Conservation (phyloP, 176 grass and related monocot genomes). For the Oryza meridionalis region DNA sequence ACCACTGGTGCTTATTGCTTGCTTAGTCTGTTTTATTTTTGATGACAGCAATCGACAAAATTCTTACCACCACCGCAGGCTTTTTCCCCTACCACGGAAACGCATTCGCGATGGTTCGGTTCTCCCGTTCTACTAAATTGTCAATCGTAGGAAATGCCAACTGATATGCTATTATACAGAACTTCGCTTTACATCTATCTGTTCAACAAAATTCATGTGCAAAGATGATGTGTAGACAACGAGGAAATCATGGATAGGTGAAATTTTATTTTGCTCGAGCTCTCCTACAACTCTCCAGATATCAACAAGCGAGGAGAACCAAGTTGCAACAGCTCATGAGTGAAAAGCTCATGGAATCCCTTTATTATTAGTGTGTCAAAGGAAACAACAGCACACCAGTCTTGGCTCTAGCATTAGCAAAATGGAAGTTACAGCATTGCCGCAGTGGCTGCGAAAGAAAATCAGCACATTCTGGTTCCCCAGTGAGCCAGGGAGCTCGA, state of each 20-base stretch:
- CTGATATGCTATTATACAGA: too few species aligned
- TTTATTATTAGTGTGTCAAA: constrained; percentile 32
- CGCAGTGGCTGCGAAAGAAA: constrained; percentile 17
- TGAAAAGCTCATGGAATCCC: not conserved
- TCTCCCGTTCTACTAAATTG: not conserved
- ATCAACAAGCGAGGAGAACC: not conserved
- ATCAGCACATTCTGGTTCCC: constrained; percentile 17
- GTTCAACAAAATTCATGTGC: too few species aligned
- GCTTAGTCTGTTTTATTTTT: too few species aligned
- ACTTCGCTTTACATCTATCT: too few species aligned
- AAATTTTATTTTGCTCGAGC: not conserved
- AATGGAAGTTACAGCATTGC: constrained; percentile 4
- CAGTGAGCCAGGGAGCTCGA: constrained; percentile 18
- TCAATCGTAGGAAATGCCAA: too few species aligned
- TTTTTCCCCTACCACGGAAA: too few species aligned
- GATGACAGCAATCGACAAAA: too few species aligned
- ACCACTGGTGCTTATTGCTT: constrained; percentile 38
- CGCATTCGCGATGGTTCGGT: too few species aligned
- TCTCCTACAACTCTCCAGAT: not conserved
- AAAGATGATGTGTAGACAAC: not conserved
- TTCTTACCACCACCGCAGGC: too few species aligned
- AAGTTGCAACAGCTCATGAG: not conserved
- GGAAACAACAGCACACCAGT: not conserved
- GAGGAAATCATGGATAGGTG: not conserved
- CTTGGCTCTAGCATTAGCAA: constrained; percentile 19